Evolutionary conservation across 2,329 filamentous ascomycete genomes (phyloP), one percentile per base, ranked within the genome.

Genomic region (Stemphylium lycopersici): DNA sequence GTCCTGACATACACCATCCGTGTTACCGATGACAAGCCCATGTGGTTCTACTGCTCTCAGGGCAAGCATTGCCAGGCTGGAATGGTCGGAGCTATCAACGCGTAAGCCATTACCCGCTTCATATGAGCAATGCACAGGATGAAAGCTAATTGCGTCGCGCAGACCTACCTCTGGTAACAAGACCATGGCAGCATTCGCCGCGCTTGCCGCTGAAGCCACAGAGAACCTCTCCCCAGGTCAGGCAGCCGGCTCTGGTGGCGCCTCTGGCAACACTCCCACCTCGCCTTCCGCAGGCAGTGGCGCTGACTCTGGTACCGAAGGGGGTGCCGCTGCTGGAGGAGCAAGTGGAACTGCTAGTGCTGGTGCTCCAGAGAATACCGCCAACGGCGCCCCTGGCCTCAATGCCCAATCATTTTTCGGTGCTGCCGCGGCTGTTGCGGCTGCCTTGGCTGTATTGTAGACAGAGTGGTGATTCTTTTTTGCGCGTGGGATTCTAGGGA

Each of bases 21-120:
- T 72, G 78, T 95, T 73, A 87, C 87, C 68, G 81, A 86, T 74
- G 84, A 82, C 39, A 87, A 82, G 50, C 90, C 90, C 26, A 80
- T 93, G 61, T 95, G 90, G 90, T 78, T 90, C 61, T 93, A 89
- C 81, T 93, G 90, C 78, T 86, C 85, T 26, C 87, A 91, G 74
- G 86, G 73, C 40, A 84, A 81, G 68, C 90, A 95, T 78, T 95
- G 90, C 76, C 84, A 91, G 74, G 77, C 72, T 42, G 89, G 89
- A 58, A 92, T 92, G 88, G 82, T 83, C 52, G 88, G 90, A 79
- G 88, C 90, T 29, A 87, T 92, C 71, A 92, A 93, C 76, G 85
- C 88, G 87, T 89, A 76, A 76, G 86, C 65, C 38, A 24, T 13
- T 3, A 1, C 16, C 6, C 13, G 3, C n/a, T 37, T 13, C 10